Percentiles rank a stretch among this genome's conserved stretches.
Conservation (phyloP, 2,329 filamentous ascomycete species). For the Fusarium lyarnte region DNA sequence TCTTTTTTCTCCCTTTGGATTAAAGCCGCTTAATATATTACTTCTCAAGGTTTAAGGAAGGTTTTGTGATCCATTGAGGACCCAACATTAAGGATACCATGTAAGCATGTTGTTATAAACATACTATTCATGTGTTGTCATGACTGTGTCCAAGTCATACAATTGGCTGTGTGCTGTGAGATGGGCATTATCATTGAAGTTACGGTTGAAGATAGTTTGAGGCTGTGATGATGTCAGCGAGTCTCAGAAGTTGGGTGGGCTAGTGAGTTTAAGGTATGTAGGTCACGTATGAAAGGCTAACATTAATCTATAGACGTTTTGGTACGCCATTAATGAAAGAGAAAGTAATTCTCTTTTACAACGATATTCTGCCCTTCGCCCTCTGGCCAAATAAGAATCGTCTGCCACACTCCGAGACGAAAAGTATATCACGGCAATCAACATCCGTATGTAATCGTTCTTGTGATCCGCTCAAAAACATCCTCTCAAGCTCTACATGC, state of each 20-base stretch:
- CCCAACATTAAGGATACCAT: background rate
- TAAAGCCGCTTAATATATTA: background rate
- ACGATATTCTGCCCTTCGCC: background rate
- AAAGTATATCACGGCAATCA: background rate
- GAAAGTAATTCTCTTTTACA: background rate
- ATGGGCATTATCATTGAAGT: background rate
- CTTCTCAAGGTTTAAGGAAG: background rate
- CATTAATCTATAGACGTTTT: background rate
- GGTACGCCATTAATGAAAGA: background rate
- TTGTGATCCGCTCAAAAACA: background rate
- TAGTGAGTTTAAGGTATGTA: background rate
- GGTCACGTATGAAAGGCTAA: background rate
- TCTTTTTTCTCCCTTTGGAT: background rate
- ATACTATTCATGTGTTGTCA: background rate
- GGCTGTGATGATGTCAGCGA: background rate
- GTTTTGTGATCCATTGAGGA: background rate
- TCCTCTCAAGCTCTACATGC: background rate
- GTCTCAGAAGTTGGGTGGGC: background rate
- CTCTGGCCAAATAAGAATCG: background rate
- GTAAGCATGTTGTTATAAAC: background rate
- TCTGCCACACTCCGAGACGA: background rate
- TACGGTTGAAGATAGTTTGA: background rate
- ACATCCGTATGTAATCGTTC: constrained; percentile 3
- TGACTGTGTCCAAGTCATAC: background rate
- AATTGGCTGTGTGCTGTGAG: background rate